phyloP scores from a whole-genome alignment of 345 rosid species.

The Brassica napus region Da-Ae NC_063452.1:46059001-46059500 shows the following conservation, averaged over 20 bases:
- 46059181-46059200: slow-evolving; percentile 6
- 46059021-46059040: slow-evolving; percentile 15
- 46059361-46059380: slow-evolving; percentile 92
- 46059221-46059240: neutral
- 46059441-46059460: neutral
- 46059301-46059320: slow-evolving; percentile 93
- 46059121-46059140: slow-evolving; percentile 77
- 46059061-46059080: slow-evolving; percentile 74
- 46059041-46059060: slow-evolving; percentile 17
- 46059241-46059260: neutral
- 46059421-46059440: slow-evolving; percentile 1
- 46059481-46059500: slow-evolving; percentile 55
- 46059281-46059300: slow-evolving; percentile 87
- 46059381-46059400: slow-evolving; percentile 34
- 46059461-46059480: neutral
- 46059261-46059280: slow-evolving; percentile 90
- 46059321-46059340: slow-evolving; percentile 91
- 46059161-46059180: neutral
- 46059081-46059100: slow-evolving; percentile 99
- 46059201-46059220: neutral
- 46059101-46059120: slow-evolving; percentile 77
- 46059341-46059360: slow-evolving; percentile 80
- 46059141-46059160: slow-evolving; percentile 52
- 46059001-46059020: slow-evolving; percentile 2
- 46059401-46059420: neutral